Percentiles rank a stretch among this genome's conserved stretches.
phyloP scores from a whole-genome alignment of 805 yeast species.

The Schwanniomyces vanrijiae region DNA sequence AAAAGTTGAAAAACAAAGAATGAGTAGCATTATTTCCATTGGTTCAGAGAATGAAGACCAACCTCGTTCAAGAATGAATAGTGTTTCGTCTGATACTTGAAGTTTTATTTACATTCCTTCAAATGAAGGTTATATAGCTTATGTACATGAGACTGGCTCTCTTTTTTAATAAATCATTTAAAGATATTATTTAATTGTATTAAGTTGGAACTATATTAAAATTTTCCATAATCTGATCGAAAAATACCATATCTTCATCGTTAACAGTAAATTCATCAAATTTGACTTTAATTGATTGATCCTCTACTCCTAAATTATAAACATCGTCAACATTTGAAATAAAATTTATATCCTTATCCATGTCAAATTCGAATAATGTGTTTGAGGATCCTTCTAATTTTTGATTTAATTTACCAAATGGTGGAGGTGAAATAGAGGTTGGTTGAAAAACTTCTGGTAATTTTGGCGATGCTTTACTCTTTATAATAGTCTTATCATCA shows the following conservation, averaged over 20 bases:
- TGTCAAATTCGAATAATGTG: background rate
- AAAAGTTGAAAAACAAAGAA: conserved; percentile 8
- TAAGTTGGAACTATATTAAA: conserved; percentile 1
- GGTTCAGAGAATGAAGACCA: conserved; percentile 9
- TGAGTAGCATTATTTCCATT: conserved; percentile 14
- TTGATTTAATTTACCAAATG: background rate
- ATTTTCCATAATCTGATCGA: conserved; percentile 14
- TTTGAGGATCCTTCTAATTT: background rate
- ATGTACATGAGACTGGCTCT: background rate
- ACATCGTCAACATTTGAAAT: background rate
- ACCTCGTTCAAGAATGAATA: conserved; percentile 15
- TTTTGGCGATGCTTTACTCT: background rate
- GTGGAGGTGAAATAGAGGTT: background rate
- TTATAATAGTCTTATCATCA: background rate
- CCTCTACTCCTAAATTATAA: background rate
- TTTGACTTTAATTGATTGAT: background rate
- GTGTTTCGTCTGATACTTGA: conserved; percentile 13
- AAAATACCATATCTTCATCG: conserved; percentile 18
- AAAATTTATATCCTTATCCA: background rate
- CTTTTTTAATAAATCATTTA: background rate
- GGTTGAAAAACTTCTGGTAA: background rate
- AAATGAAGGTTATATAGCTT: background rate
- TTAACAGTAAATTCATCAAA: conserved; percentile 10
- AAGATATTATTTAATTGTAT: too few species aligned
- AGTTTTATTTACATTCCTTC: background rate